Evolutionary conservation across 2,329 filamentous ascomycete species (phyloP).

Genomic region (Sporothrix brasiliensis): DNA sequence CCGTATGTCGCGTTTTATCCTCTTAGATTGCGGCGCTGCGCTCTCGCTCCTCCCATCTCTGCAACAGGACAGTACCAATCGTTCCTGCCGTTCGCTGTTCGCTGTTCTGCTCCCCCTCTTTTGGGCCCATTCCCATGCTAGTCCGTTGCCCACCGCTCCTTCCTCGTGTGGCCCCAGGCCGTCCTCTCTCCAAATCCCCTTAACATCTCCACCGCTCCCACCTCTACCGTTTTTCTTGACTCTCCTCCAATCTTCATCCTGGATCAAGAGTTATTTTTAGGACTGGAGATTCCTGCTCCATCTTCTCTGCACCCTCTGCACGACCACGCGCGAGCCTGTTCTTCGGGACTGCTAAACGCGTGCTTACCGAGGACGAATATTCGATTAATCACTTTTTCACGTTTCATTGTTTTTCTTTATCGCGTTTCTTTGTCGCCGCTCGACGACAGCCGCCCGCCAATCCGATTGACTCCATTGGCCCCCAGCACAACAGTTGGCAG

Average conservation of each 20-base stretch:
- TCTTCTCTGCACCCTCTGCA: slow-evolving; percentile 30
- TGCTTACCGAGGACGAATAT: slow-evolving; percentile 6
- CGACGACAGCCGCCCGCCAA: neutral
- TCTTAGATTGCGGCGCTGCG: slow-evolving; percentile 27
- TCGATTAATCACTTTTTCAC: slow-evolving; percentile 9
- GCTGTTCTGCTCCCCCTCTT: neutral
- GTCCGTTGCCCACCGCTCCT: neutral
- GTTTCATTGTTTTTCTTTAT: neutral
- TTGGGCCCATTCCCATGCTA: neutral
- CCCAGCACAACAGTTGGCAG: slow-evolving; percentile 10
- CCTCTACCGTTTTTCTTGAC: slow-evolving; percentile 23
- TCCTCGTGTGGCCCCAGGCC: neutral
- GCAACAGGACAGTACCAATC: slow-evolving; percentile 2
- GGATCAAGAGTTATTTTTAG: slow-evolving; percentile 36
- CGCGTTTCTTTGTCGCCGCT: neutral
- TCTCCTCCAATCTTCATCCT: slow-evolving; percentile 29
- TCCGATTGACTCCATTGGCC: slow-evolving; percentile 18
- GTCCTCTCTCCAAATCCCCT: neutral
- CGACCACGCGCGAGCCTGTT: slow-evolving; percentile 25
- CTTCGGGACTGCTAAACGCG: slow-evolving; percentile 27
- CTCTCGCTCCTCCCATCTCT: slow-evolving; percentile 4
- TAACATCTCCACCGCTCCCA: slow-evolving; percentile 31
- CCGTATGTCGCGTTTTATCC: slow-evolving; percentile 26
- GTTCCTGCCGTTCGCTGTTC: neutral
- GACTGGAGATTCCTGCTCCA: slow-evolving; percentile 34